Conservation (phyloP, 106 monocot species). For the Platanthera zijinensis region DNA sequence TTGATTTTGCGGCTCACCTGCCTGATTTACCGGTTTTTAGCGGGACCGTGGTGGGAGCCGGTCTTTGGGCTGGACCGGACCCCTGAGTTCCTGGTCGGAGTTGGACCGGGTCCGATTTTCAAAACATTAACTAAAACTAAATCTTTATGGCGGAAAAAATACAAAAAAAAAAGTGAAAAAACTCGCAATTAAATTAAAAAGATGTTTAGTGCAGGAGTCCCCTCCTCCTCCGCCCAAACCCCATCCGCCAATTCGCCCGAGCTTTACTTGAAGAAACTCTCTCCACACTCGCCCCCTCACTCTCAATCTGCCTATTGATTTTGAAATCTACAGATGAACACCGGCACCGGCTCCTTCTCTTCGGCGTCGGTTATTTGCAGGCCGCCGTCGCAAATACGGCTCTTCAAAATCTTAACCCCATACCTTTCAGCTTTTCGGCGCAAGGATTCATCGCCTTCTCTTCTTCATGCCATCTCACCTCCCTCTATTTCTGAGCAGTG, state of each 20-base stretch:
- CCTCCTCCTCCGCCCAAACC: background rate
- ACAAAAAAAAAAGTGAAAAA: too few relatives aligned
- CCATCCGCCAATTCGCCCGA: background rate
- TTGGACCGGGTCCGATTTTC: too few relatives aligned
- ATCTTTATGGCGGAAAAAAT: too few relatives aligned
- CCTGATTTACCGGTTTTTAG: too few relatives aligned
- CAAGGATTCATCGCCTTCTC: background rate
- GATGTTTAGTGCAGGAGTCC: background rate
- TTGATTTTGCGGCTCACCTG: too few relatives aligned
- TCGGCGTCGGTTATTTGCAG: slow-evolving; percentile 19
- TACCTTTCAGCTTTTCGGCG: slow-evolving; percentile 6
- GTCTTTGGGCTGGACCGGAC: too few relatives aligned
- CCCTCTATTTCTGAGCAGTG: slow-evolving; percentile 17
- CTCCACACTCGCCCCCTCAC: background rate
- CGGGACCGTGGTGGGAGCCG: too few relatives aligned
- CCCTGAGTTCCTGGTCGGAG: too few relatives aligned
- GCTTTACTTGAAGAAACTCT: background rate
- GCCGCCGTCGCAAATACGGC: background rate
- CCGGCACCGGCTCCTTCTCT: background rate
- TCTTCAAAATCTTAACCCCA: slow-evolving; percentile 26
- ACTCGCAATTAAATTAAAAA: too few relatives aligned
- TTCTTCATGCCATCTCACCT: slow-evolving; percentile 17
- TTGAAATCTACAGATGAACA: background rate
- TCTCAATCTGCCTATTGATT: background rate
- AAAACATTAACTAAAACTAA: too few relatives aligned